Conservation (phyloP, 257 asterid species). For the Fraxinus quadrangulata region DNA sequence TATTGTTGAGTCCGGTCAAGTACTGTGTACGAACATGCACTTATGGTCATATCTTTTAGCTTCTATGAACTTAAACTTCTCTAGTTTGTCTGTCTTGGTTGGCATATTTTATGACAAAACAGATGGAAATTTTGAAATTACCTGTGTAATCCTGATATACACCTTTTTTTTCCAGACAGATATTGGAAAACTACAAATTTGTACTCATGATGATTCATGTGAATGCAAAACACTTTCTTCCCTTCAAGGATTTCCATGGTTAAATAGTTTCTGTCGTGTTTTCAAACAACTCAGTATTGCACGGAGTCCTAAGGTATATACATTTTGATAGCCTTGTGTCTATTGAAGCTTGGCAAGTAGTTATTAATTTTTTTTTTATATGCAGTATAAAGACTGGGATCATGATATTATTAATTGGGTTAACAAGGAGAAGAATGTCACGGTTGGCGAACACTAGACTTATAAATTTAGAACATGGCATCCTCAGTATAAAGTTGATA, state of each 20-base stretch:
- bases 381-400: conserved; percentile 6
- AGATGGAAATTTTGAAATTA: background rate
- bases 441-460: background rate
- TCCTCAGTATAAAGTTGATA: background rate
- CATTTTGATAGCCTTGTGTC: background rate
- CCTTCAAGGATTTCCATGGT: conserved; percentile 73
- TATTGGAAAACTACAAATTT: conserved; percentile 52
- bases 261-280: conserved; percentile 38
- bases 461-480: background rate
- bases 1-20: too few relatives aligned
- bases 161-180: conserved; percentile 54
- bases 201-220: conserved; percentile 66
- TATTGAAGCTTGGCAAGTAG: background rate
- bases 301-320: conserved; percentile 69
- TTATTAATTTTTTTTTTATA: background rate
- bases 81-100: background rate
- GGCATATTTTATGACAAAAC: background rate
- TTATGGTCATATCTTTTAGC: background rate
- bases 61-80: background rate
- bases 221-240: conserved; percentile 66
- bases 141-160: conserved; percentile 14
- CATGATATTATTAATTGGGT: background rate
- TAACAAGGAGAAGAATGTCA: background rate
- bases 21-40: too few relatives aligned
- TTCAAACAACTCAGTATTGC: conserved; percentile 72